Conservation (phyloP, 2,329 filamentous ascomycete species). For the Aureobasidium sp. region DNA sequence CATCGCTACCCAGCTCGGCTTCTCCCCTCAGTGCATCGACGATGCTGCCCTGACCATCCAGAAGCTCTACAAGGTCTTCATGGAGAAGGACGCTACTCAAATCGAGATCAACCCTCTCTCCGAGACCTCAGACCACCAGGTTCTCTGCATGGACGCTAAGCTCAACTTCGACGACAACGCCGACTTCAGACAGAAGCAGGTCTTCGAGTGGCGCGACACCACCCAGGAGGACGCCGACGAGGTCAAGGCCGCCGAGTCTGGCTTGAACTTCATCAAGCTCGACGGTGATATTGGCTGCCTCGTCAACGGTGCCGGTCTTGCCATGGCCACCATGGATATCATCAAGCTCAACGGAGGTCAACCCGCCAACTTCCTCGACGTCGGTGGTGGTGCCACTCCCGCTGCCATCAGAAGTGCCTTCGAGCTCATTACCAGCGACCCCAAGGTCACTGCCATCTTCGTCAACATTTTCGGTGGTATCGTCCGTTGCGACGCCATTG, state of each 20-base stretch:
- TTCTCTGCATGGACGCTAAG: constrained; percentile 99
- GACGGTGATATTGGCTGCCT: constrained; percentile 98
- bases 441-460: constrained; percentile 97
- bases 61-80: constrained; percentile 98
- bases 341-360: constrained; percentile 98
- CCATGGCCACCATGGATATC: constrained; percentile 99
- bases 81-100: constrained; percentile 96
- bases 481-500: constrained; percentile 94
- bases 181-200: constrained; percentile 94
- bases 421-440: constrained; percentile 95
- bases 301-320: constrained; percentile 96
- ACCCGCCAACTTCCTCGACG: constrained; percentile 98
- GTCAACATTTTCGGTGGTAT: constrained; percentile 99
- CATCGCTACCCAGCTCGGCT: constrained; percentile 87
- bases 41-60: constrained; percentile 94
- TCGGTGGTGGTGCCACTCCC: constrained; percentile 93
- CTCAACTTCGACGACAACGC: constrained; percentile 98
- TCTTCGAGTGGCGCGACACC: constrained; percentile 89
- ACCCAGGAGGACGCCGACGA: constrained; percentile 96
- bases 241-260: constrained; percentile 88
- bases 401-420: constrained; percentile 96
- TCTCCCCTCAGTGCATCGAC: constrained; percentile 95
- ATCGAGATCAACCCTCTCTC: constrained; percentile 99
- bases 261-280: constrained; percentile 99
- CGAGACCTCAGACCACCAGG: constrained; percentile 96